Percentiles rank a stretch among this genome's conserved stretches.
Evolutionary conservation across 148 eudicot genomes (phyloP).

Genomic region (Rheum nobile): DNA sequence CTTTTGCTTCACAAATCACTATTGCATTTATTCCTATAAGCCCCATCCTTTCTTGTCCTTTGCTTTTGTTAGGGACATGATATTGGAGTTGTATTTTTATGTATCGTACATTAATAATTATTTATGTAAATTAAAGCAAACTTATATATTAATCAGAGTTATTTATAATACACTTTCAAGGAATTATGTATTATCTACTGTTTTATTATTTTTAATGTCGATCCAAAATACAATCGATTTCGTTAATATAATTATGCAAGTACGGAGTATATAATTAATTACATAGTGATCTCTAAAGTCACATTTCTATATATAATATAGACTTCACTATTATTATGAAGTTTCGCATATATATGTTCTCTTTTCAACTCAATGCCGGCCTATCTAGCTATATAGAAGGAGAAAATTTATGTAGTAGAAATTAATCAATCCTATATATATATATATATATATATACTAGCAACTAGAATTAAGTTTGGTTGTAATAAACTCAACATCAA

Average conservation of each 20-base stretch:
- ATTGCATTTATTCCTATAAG: slow-evolving; percentile 7
- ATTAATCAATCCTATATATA: too few species aligned
- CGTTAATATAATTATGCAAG: too few species aligned
- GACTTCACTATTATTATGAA: neutral
- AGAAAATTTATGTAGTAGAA: too few species aligned
- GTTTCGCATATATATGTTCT: neutral
- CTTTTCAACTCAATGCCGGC: too few species aligned
- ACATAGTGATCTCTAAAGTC: too few species aligned
- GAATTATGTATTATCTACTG: slow-evolving; percentile 5
- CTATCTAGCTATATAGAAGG: too few species aligned
- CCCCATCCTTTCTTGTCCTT: slow-evolving; percentile 6
- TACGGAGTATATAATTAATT: too few species aligned
- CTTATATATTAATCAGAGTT: neutral
- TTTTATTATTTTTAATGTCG: neutral
- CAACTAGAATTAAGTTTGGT: neutral
- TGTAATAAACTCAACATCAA: neutral
- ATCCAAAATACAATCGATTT: too few species aligned
- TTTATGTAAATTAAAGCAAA: neutral
- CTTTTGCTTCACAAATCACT: slow-evolving; percentile 5
- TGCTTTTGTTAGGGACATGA: neutral
- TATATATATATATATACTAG: too few species aligned
- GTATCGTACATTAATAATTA: neutral
- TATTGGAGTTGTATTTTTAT: neutral
- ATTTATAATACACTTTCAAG: neutral
- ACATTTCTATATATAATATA: neutral